Evolutionary conservation across 768 basidiomycete genomes (phyloP), one percentile per base, ranked within the genome.

Genomic region (Russula vinacea): DNA sequence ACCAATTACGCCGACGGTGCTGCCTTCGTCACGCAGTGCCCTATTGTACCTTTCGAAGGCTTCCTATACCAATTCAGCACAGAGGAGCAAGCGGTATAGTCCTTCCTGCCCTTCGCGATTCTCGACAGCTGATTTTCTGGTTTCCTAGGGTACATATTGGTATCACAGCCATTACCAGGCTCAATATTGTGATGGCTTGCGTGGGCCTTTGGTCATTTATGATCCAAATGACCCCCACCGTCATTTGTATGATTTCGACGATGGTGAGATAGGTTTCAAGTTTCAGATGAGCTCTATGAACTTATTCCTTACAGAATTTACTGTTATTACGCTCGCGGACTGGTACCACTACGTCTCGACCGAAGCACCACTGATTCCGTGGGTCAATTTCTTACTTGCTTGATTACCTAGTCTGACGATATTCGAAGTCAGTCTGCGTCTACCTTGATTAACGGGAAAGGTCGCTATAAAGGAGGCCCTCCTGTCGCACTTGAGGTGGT

Each of bases 401-500:
- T 70, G 5, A 3, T 32, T 44, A 13, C 26, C 19, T 14, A 1
- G 5, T 58, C 50, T 24, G n/a, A 66, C 10, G 60, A 70, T 9
- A 2, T 29, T 50, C 56, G 5, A 49, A 58, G 55, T 17, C 19
- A 13, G 5, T 47, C 76, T 0, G 69, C 82, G 58, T 73, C 83
- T 17, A 80, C 79, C 0, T 70, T 86, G 10, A 83, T 86, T 53
- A 85, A 85, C 49, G 83, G 83, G 0, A 69, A 69, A 17, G 83
- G 84, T 24, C 80, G 83, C 47, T 78, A 70, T 49, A 7, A 65
- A 7, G 78, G 74, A 6, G 82, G 82, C 5, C 79, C 82, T 7
- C 29, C 62, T 2, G 68, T 73, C 2, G 69, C 74, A 1, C 74
- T 84, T 29, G 68, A 84, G 0, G 76, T 84, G 3, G 72, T 86